Evolutionary conservation across 2,329 filamentous ascomycete genomes (phyloP).

Genomic region (Westerdykella aurantiaca): DNA sequence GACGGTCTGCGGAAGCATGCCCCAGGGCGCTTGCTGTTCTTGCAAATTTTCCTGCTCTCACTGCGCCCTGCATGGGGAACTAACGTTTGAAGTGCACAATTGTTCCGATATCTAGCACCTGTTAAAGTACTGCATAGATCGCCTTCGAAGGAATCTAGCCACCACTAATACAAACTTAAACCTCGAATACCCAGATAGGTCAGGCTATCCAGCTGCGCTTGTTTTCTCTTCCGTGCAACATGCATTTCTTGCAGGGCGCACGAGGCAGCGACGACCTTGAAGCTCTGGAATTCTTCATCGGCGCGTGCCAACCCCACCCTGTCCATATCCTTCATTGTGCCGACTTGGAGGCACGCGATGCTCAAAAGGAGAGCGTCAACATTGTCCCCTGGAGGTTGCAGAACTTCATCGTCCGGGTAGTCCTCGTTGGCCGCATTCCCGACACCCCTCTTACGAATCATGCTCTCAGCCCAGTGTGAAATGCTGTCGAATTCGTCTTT

Average conservation of each 20-base stretch:
- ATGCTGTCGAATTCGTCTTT: constrained; percentile 39
- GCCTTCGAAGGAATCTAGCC: no score
- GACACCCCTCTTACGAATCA: constrained; percentile 2
- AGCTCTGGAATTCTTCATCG: constrained; percentile 3
- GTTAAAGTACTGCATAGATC: no score
- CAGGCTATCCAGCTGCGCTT: no score
- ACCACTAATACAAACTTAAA: no score
- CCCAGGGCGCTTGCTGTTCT: no score
- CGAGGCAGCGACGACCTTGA: constrained; percentile 5
- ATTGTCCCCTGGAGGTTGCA: not conserved
- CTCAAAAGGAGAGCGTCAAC: constrained; percentile 1
- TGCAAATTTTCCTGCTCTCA: no score
- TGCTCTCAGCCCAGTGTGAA: not conserved
- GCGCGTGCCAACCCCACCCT: not conserved
- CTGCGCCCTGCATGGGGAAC: no score
- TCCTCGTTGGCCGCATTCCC: not conserved
- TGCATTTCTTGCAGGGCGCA: constrained; percentile 3
- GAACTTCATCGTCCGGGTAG: not conserved
- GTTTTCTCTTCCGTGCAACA: not conserved
- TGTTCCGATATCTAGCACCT: no score
- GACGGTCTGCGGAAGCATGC: no score
- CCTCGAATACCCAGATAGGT: no score
- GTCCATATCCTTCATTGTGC: not conserved
- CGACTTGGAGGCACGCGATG: constrained; percentile 5
- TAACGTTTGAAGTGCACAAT: no score